These are phyloP conservation scores for Knufia fluminis DNA, from an alignment of 2,329 filamentous ascomycete species.

Conservation along the genomic window DNA sequence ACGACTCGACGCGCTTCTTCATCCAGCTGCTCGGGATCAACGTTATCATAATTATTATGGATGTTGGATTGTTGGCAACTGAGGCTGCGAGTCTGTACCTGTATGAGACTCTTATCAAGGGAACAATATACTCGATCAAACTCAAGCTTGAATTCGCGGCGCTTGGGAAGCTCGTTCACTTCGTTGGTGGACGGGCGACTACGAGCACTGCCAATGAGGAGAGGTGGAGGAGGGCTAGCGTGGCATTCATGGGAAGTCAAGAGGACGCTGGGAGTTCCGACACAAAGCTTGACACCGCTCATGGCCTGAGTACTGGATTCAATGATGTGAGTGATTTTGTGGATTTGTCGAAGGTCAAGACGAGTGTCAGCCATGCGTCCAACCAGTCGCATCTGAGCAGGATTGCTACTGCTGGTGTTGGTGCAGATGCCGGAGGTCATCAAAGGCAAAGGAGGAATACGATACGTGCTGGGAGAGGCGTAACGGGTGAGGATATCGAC, in stretches of 20 bases:
- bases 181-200: constrained; percentile 25
- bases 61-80: constrained; percentile 35
- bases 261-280: constrained; percentile 10
- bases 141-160: constrained; percentile 44
- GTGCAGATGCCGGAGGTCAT: too few species aligned
- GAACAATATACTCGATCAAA: constrained; percentile 41
- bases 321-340: constrained; percentile 38
- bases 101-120: constrained; percentile 40
- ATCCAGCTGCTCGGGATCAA: constrained; percentile 43
- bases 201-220: neutral
- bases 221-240: neutral
- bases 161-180: constrained; percentile 35
- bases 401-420: too few species aligned
- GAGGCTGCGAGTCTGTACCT: constrained; percentile 38
- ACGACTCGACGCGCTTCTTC: constrained; percentile 37
- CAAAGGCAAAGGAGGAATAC: too few species aligned
- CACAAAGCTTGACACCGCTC: too few species aligned
- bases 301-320: constrained; percentile 20
- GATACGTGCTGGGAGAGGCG: too few species aligned
- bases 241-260: neutral
- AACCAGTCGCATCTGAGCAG: constrained; percentile 2
- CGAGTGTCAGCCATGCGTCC: constrained; percentile 34
- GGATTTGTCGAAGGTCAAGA: constrained; percentile 35
- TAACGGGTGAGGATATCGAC: too few species aligned
- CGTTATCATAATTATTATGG: constrained; percentile 39